Percentiles rank a stretch among this genome's conserved stretches.
Evolutionary conservation across 805 yeast genomes (phyloP).

Genomic region (Monosporozyma solicola): DNA sequence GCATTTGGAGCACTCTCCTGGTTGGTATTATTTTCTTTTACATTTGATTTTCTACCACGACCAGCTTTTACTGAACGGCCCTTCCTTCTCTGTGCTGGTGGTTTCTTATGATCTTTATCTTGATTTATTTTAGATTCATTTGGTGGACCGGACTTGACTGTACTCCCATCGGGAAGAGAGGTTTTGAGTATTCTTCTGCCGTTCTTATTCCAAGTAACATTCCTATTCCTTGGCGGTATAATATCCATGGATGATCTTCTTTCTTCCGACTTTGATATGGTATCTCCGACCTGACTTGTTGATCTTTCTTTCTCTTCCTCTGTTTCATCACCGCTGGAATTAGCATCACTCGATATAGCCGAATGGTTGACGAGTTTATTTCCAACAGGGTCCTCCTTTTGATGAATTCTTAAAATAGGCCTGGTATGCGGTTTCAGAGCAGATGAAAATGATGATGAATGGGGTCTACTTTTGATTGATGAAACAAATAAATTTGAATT

Average conservation of each 20-base stretch:
- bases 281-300: not conserved
- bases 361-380: slow-evolving; percentile 1
- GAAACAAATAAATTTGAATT: not conserved
- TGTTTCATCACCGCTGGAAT: not conserved
- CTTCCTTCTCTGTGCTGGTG: not conserved
- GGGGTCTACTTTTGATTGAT: slow-evolving; percentile 16
- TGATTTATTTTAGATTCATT: not conserved
- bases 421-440: slow-evolving; percentile 8
- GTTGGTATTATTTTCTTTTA: not conserved
- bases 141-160: not conserved
- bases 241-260: not conserved
- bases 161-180: slow-evolving; percentile 6
- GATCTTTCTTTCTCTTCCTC: not conserved
- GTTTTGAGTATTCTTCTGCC: slow-evolving; percentile 24
- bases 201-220: slow-evolving; percentile 30
- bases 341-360: not conserved
- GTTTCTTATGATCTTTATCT: not conserved
- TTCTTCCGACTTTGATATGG: not conserved
- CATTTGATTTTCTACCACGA: not conserved
- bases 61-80: not conserved
- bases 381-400: slow-evolving; percentile 9
- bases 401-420: slow-evolving; percentile 22
- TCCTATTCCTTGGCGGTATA: slow-evolving; percentile 4
- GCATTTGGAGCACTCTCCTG: not conserved
- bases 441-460: slow-evolving; percentile 21